Evolutionary conservation across 768 basidiomycete genomes (phyloP).

Genomic region (Tulasnella sp.): DNA sequence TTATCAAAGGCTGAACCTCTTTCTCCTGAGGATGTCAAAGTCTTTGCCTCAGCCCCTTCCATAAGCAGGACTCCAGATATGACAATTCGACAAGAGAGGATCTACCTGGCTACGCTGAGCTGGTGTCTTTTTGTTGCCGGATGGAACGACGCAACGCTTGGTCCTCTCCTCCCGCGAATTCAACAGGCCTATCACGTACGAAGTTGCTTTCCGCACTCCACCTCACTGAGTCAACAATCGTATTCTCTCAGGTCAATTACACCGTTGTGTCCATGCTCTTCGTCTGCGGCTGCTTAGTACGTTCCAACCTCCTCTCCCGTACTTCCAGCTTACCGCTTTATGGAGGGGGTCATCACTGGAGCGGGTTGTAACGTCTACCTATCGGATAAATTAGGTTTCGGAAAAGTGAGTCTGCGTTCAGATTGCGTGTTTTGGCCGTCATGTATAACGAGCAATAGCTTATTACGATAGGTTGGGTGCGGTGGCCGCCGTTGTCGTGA

Average conservation of each 20-base stretch:
- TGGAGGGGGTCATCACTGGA: conserved; percentile 16
- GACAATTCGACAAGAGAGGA: conserved; percentile 2
- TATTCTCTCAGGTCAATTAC: conserved; percentile 3
- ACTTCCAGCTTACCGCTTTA: neutral
- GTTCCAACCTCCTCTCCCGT: neutral
- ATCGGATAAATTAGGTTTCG: conserved; percentile 17
- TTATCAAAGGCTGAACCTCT: too few relatives aligned
- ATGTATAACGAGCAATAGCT: neutral
- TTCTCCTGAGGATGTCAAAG: too few relatives aligned
- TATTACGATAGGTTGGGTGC: neutral
- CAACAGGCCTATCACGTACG: conserved; percentile 11
- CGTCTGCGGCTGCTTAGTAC: conserved; percentile 12
- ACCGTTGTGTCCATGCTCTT: conserved; percentile 18
- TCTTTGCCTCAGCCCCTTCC: too few relatives aligned
- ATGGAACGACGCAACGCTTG: conserved; percentile 14
- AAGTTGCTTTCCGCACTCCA: neutral
- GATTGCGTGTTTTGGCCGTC: neutral
- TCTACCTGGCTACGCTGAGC: conserved; percentile 6
- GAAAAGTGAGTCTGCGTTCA: conserved; percentile 12
- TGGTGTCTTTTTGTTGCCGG: conserved; percentile 9
- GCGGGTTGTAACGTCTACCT: conserved; percentile 15
- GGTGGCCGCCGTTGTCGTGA: neutral
- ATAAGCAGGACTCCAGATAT: too few relatives aligned
- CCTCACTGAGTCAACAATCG: neutral
- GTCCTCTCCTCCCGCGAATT: conserved; percentile 11